Evolutionary conservation across 2,329 filamentous ascomycete species (phyloP).

Genomic region (Tolypocladium album): DNA sequence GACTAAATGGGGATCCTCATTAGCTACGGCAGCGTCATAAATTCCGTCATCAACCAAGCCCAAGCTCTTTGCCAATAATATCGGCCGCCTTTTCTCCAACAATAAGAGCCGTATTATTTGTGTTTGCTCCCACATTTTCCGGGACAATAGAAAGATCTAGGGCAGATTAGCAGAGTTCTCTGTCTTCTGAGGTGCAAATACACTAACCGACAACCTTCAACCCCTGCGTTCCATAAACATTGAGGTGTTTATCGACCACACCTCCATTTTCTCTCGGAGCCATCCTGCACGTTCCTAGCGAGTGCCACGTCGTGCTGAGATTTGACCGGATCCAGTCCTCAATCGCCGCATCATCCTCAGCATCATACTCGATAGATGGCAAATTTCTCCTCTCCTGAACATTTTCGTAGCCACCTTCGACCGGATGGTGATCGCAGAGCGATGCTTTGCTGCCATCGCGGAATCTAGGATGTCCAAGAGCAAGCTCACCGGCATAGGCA

Average conservation of each 20-base stretch:
- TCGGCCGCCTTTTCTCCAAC: constrained; percentile 31
- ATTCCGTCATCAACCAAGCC: neutral
- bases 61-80: constrained; percentile 17
- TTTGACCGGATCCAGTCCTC: constrained; percentile 28
- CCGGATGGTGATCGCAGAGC: constrained; percentile 12
- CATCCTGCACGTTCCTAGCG: constrained; percentile 6
- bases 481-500: constrained; percentile 35
- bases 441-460: constrained; percentile 26
- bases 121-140: constrained; percentile 31
- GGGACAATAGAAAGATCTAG: constrained; percentile 25
- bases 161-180: constrained; percentile 3
- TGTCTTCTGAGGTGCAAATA: neutral
- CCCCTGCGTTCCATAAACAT: neutral
- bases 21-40: too few species aligned
- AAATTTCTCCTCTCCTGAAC: constrained; percentile 15
- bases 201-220: neutral
- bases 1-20: too few species aligned
- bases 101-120: constrained; percentile 29
- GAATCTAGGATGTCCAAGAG: constrained; percentile 31
- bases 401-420: constrained; percentile 8
- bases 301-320: constrained; percentile 30
- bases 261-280: neutral
- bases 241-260: neutral
- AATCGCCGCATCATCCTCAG: constrained; percentile 36
- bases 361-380: constrained; percentile 29